Evolutionary conservation across 2,329 filamentous ascomycete species (phyloP), one percentile per base, ranked within the genome.

Genomic region (Claviceps fusiformis): DNA sequence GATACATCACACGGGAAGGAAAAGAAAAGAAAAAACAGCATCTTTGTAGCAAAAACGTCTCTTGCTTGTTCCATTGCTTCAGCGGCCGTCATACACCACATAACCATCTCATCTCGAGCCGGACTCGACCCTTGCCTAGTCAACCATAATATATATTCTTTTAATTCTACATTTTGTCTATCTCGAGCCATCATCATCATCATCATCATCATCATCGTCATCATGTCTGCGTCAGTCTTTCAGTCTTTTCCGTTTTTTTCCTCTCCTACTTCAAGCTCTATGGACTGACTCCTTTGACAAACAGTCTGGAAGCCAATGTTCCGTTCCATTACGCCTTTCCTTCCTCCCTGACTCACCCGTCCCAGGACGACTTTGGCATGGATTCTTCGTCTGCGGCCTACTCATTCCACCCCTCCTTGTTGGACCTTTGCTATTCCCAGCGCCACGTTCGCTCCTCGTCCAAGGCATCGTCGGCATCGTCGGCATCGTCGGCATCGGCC

Each of bases 391-490:
- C 35, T 9, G 19, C 59, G 63, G n/a, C 31, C 8, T 80, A 75
- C 65, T 71, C 73, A 57, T 82, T 81, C 69, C 78, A 83, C 62
- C 70, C 76, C 48, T 74, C 78, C 55, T 70, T 83, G 56, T 71
- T 81, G 59, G 77, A 81, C 60, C 73, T 81, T 58, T 72, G 79
- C 29, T 80, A 71, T 67, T 68, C 68, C 66, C 71, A 70, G 57
- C 73, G 72, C 60, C 82, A 87, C 67, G 75, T 73, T 67, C 81
- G 82, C 65, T 81, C 80, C 64, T 76, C 78, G 57, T 87, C 85
- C 60, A 80, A 82, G 63, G 77, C 79, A 52, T 87, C 79, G 50
- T 87, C 86, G 59, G 72, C 81, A 64, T 86, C 83, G 73, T n/a
- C n/a, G n/a, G n/a, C n/a, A n/a, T n/a, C n/a, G n/a, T n/a, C n/a